Base-by-base conservation (phyloP, 305 asterid species). In the Fraxinus velutina region DNA sequence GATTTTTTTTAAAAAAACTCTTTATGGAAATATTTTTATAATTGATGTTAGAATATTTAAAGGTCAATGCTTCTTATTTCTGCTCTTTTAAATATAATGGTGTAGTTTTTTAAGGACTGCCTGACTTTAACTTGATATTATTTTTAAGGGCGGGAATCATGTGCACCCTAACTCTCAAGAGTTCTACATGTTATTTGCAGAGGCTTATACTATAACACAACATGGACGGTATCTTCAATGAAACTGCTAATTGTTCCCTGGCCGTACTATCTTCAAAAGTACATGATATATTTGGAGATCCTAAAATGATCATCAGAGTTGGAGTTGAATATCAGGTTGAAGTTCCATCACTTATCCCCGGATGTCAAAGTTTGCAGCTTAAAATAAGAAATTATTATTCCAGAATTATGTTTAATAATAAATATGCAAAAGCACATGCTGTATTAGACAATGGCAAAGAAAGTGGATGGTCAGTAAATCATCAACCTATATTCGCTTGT, bases 321-420 rank as follows among this genome's bases (percentile, higher is more conserved):
- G 98, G 98, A 66, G 90, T 87, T 55, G 86, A 88, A 50, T 92
- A 83, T 84, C 98, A 93, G 86, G 93, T 73, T 17, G 86, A 90
- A 82, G 85, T 91, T 81, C 96, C 96, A 24, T 79, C 80, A 78
- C 70, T 70, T 76, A 79, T 78, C 34, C 80, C 52, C 33, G 70
- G 32, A 84, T 60, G 39, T 77, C 73, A 39, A 77, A 52, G 19
- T 70, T 68, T 5, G 32, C 57, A 22, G 73, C 73, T 10, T 22
- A 27, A 27, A 64, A 64, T 10, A 64, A 64, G 17, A 64, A 64
- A 64, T 22, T 10, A 22, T 64, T 64, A 24, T 64, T 64, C 73
- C 17, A 22, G 73, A 64, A 64, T 24, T 4, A 64, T 12, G 34
- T 64, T 64, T 24, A 64, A 64, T 64, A 64, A 64, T 9, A 22